phyloP scores from a whole-genome alignment of 2,329 filamentous ascomycete genomes.

The Verticillium dahliae region DNA sequence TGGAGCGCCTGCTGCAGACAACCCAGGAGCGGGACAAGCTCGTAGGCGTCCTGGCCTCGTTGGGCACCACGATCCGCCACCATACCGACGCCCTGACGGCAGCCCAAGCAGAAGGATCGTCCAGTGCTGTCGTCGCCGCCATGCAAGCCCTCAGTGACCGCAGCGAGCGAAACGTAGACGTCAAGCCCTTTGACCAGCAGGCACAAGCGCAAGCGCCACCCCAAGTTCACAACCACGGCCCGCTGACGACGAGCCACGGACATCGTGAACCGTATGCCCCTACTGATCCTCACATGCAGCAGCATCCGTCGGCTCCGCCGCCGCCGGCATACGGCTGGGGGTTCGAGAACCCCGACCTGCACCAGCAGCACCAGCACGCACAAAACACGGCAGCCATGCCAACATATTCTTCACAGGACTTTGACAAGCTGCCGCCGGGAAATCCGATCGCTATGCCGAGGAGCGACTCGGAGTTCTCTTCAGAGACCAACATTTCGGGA shows the following conservation, averaged over 20 bases:
- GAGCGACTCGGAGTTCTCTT: neutral
- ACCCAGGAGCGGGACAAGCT: conserved; percentile 15
- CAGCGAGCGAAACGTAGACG: neutral
- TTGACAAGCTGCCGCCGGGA: neutral
- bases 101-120: neutral
- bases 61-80: neutral
- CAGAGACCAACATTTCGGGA: neutral
- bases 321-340: neutral
- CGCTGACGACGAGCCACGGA: neutral
- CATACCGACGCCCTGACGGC: neutral
- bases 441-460: neutral
- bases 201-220: no score
- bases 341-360: neutral
- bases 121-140: neutral
- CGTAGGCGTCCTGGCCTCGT: neutral
- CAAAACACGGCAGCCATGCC: neutral
- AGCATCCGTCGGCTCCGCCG: neutral
- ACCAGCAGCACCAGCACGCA: neutral
- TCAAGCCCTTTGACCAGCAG: neutral
- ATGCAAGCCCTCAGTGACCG: neutral
- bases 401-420: neutral
- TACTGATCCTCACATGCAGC: neutral
- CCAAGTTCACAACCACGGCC: neutral
- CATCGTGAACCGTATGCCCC: neutral
- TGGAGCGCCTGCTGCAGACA: conserved; percentile 14